phyloP scores from a whole-genome alignment of 1,284 basidiomycete genomes.

The Rhodofomes roseus region DNA sequence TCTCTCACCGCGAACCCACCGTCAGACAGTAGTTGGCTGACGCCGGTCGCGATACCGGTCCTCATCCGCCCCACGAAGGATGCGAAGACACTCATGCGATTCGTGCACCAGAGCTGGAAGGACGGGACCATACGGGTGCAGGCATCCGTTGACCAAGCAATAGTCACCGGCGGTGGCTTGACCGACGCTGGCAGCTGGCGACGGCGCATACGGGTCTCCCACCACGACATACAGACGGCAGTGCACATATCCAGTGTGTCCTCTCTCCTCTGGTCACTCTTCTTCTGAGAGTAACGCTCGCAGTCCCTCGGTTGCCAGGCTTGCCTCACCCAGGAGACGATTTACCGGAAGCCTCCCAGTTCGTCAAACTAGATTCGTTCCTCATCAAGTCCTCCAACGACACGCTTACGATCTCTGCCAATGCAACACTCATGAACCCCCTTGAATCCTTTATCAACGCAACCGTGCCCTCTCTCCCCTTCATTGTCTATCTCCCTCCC shows the following conservation, averaged over 20 bases:
- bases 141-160: conserved; percentile 38
- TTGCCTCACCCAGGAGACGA: conserved; percentile 56
- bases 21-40: conserved; percentile 59
- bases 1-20: conserved; percentile 53
- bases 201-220: conserved; percentile 36
- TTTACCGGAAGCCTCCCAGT: conserved; percentile 51
- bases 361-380: conserved; percentile 60
- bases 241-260: conserved; percentile 52
- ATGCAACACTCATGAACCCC: conserved; percentile 59
- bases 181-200: conserved; percentile 49
- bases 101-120: conserved; percentile 57
- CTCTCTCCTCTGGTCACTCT: background rate
- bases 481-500: conserved; percentile 49
- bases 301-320: conserved; percentile 65
- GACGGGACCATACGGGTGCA: conserved; percentile 44
- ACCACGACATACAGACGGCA: conserved; percentile 41
- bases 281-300: conserved; percentile 7
- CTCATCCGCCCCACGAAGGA: conserved; percentile 54
- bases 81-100: conserved; percentile 42
- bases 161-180: conserved; percentile 49
- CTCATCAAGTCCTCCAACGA: conserved; percentile 43
- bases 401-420: conserved; percentile 45
- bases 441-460: conserved; percentile 41
- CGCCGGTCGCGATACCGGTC: conserved; percentile 47
- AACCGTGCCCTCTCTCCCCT: conserved; percentile 53